Conservation (phyloP, 83 land plant species). For the Picea mariana region DNA sequence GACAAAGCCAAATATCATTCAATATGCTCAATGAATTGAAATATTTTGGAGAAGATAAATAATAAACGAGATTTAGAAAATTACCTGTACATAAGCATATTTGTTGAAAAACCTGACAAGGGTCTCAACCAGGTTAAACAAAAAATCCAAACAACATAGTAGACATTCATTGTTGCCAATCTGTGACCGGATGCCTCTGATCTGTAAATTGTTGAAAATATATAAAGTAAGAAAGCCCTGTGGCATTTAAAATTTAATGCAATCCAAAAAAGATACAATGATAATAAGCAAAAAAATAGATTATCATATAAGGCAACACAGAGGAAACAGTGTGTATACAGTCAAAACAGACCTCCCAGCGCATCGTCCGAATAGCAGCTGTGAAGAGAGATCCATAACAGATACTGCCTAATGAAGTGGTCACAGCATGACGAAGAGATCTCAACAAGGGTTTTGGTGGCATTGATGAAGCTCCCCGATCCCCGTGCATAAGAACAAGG, state of each 20-base stretch:
- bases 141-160: conserved; percentile 90
- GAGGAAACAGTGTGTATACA: not conserved
- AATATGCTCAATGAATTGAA: not conserved
- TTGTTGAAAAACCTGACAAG: conserved; percentile 95
- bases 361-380: conserved; percentile 82
- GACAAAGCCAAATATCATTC: not conserved
- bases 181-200: conserved; percentile 83
- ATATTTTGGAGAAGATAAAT: too few relatives aligned
- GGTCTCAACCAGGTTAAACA: conserved; percentile 88
- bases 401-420: conserved; percentile 94
- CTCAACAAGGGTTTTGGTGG: conserved; percentile 69
- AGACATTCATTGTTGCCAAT: conserved; percentile 90
- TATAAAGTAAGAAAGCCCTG: not conserved
- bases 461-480: conserved; percentile 58
- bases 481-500: conserved; percentile 80
- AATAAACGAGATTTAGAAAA: not conserved
- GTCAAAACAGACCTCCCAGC: conserved; percentile 77
- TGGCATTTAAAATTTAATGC: not conserved
- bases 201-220: conserved; percentile 35
- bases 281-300: not conserved
- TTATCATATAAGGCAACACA: not conserved
- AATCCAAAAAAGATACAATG: conserved; percentile 12
- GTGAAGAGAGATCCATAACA: conserved; percentile 97
- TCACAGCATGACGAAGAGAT: conserved; percentile 67
- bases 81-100: conserved; percentile 95